Conservation (phyloP, 73 alveolate species). For the Symbiodinium natans region DNA sequence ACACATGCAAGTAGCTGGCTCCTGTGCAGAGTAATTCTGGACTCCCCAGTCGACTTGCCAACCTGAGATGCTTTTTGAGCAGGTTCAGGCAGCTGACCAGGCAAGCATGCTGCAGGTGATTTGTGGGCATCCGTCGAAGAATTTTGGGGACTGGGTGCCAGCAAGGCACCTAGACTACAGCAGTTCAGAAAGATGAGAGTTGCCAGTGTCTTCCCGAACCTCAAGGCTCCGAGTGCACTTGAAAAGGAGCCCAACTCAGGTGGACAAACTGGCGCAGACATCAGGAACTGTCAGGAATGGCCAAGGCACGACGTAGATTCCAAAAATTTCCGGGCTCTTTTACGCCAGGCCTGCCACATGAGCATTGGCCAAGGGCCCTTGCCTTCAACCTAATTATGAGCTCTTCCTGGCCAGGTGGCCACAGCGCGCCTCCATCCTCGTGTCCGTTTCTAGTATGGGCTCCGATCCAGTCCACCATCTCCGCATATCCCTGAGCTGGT, state of each 20-base stretch:
- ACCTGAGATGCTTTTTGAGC: not conserved
- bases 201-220: conserved; percentile 85
- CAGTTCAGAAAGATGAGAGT: conserved; percentile 48
- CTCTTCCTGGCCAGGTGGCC: too few relatives aligned
- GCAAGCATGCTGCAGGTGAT: not conserved
- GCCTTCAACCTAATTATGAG: too few relatives aligned
- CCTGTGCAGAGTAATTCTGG: conserved; percentile 26
- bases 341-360: not conserved
- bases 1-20: too few relatives aligned
- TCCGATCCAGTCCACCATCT: not conserved
- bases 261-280: not conserved
- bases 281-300: not conserved
- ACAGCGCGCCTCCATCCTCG: conserved; percentile 14
- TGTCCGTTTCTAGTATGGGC: not conserved
- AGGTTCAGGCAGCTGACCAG: not conserved
- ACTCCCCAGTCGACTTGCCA: conserved; percentile 94
- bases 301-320: conserved; percentile 59
- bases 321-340: conserved; percentile 32
- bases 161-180: conserved; percentile 41
- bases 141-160: not conserved
- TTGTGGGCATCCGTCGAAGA: too few relatives aligned
- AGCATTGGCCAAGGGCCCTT: not conserved
- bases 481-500: not conserved
- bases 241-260: not conserved
- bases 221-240: not conserved